Conservation (phyloP, 177 flowering plant species). For the Vitis hybrid region DNA sequence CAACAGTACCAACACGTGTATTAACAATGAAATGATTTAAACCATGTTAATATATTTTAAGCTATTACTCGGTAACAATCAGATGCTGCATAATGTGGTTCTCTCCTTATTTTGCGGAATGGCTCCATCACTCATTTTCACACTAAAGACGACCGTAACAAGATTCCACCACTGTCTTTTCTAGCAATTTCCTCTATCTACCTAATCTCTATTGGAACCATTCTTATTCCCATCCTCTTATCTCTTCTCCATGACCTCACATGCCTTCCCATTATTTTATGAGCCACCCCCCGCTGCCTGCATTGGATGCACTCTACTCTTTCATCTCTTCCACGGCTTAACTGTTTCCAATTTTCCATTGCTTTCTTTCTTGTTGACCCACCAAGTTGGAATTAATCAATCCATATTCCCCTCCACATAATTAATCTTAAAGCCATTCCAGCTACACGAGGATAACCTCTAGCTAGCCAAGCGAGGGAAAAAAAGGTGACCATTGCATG, state of each 20-base stretch:
- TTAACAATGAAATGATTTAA: no score
- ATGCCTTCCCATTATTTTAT: constrained; percentile 15
- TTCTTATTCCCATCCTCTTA: constrained; percentile 8
- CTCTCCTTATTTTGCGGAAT: neutral
- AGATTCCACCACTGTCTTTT: constrained; percentile 22
- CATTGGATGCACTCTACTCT: constrained; percentile 1
- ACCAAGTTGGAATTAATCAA: no score
- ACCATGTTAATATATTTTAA: no score
- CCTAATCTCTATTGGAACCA: constrained; percentile 7
- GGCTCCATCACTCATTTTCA: neutral
- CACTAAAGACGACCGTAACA: neutral
- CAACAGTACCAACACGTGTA: no score
- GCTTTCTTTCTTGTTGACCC: neutral
- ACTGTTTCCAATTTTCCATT: constrained; percentile 1
- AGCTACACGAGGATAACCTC: no score
- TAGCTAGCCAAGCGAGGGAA: no score
- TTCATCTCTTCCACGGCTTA: neutral
- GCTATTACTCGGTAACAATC: no score
- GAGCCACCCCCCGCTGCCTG: neutral
- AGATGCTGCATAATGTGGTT: no score
- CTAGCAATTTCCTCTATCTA: neutral
- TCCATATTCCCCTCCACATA: no score
- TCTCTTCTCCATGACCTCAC: constrained; percentile 21
- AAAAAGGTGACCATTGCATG: no score
- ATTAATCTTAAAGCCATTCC: no score